These are phyloP conservation scores for Nicotiana paniculata DNA, from an alignment of 257 asterid genomes.

Conservation along the genomic window DNA sequence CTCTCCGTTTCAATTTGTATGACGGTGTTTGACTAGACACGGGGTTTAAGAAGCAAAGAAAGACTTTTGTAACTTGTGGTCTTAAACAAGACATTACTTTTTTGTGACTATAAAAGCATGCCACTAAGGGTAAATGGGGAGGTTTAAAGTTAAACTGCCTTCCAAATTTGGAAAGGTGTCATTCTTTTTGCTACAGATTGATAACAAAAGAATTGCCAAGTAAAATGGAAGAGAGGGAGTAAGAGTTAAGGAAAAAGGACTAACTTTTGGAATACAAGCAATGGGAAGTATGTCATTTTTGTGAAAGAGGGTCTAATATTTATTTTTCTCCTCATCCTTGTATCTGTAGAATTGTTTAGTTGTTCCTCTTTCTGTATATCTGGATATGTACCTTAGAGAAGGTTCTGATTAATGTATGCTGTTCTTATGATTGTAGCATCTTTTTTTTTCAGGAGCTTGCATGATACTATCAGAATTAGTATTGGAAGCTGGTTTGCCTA, in stretches of 20 bases:
- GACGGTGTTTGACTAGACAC: background rate
- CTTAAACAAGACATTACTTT: background rate
- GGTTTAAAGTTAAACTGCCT: background rate
- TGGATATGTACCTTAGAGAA: background rate
- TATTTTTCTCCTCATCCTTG: background rate
- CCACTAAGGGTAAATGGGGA: background rate
- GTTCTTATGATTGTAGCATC: background rate
- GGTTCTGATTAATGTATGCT: background rate
- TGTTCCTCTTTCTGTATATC: background rate
- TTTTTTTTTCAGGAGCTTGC: slow-evolving; percentile 67
- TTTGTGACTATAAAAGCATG: background rate
- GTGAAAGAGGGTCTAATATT: background rate
- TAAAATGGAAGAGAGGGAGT: background rate
- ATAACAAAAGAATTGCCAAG: background rate
- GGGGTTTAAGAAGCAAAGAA: background rate
- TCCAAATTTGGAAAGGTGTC: background rate
- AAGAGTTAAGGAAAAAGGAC: background rate
- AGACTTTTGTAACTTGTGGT: background rate
- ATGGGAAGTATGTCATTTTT: background rate
- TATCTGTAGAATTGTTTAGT: background rate
- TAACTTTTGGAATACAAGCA: background rate
- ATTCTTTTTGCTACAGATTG: background rate
- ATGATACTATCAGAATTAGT: slow-evolving; percentile 96
- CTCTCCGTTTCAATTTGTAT: background rate
- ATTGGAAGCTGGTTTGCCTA: slow-evolving; percentile 91